Base-by-base conservation (phyloP, 2,329 filamentous ascomycete species). In the Diaporthe sp. region DNA sequence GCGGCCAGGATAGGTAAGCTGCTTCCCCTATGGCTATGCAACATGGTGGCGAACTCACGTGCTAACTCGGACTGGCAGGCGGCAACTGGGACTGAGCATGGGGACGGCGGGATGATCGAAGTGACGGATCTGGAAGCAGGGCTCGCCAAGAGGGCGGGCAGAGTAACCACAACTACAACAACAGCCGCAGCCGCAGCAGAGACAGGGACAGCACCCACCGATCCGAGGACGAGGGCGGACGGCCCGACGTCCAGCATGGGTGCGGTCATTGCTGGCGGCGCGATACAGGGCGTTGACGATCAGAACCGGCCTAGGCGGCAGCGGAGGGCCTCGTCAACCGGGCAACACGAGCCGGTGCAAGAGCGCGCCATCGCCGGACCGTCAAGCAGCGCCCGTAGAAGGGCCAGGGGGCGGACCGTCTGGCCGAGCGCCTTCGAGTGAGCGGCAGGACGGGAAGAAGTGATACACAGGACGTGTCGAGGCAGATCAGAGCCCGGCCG, bases 1-100 rank as follows among this genome's bases (percentile, higher is more conserved):
- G 42, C 42, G 19, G 56, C 63, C 27, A 37, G 63, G 32, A 68
- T 68, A 68, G 63, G 63, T 68, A 50, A 68, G 63, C 63, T 68
- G 1, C 47, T 53, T 8, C 63, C 63, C 32, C n/a, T 12, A n/a
- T 37, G 63, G 63, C 63, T 68, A 9, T 50, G 63, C 47, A 10
- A 39, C n/a, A 53, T 47, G 27, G 39, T 47, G 19, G 15, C 27
- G 22, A 25, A 19, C 12, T 50, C n/a, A n/a, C 17, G 37, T 35
- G 44, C 37, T 55, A 50, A 56, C 42, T 30, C 19, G 32, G 19
- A 32, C 42, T n/a, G n/a, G 22, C 50, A 73, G 71, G 42, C 8
- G 39, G 37, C 30, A 69, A 69, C 53, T 56, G 59, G 63, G 63
- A 68, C 63, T 68, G 63, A 68, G 59, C 58, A 30, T 30, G 37